These are phyloP conservation scores for Tephrocybe sp. DNA, from an alignment of 768 basidiomycete species.

Conservation along the genomic window DNA sequence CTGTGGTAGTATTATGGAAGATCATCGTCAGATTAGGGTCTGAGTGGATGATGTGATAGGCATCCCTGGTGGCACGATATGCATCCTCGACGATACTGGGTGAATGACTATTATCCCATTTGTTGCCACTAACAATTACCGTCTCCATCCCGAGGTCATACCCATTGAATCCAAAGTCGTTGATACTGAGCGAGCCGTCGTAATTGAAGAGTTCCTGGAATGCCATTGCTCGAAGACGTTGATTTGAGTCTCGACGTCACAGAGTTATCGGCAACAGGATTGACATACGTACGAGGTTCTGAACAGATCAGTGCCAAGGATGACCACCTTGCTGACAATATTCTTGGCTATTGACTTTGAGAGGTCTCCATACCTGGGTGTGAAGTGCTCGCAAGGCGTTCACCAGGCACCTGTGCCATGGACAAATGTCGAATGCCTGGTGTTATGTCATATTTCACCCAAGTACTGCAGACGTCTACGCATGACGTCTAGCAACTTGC, in stretches of 20 bases:
- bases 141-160: not conserved
- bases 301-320: not conserved
- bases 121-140: not conserved
- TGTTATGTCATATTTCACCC: too few species aligned
- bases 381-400: not conserved
- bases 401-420: not conserved
- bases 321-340: not conserved
- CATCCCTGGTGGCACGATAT: conserved; percentile 29
- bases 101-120: conserved; percentile 7
- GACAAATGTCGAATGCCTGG: not conserved
- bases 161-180: not conserved
- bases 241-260: not conserved
- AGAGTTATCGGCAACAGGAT: not conserved
- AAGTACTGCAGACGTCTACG: too few species aligned
- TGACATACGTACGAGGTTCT: too few species aligned
- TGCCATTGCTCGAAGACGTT: not conserved
- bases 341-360: not conserved
- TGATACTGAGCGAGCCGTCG: not conserved
- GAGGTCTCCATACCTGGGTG: not conserved
- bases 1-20: too few species aligned
- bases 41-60: conserved; percentile 16
- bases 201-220: not conserved
- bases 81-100: conserved; percentile 32
- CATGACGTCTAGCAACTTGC: too few species aligned
- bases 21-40: conserved; percentile 8